Evolutionary conservation across 148 eudicot genomes (phyloP).

Genomic region (Rhododendron griersonianum): DNA sequence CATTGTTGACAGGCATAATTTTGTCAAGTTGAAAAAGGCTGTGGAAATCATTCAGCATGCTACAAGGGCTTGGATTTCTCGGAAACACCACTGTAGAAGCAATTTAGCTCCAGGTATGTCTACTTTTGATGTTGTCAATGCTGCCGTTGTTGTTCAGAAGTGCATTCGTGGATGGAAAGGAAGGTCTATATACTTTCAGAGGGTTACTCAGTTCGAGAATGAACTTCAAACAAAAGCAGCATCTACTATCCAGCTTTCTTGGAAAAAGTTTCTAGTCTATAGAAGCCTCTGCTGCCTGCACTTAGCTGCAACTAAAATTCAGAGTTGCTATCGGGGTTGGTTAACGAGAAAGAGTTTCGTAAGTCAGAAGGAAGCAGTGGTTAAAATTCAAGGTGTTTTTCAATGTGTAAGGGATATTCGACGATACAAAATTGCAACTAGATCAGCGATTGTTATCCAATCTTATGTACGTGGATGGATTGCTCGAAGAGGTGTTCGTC

Average conservation of each 20-base stretch:
- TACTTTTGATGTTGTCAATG: conserved; percentile 18
- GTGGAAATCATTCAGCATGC: conserved; percentile 48
- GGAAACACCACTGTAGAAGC: conserved; percentile 20
- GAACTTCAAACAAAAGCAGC: conserved; percentile 31
- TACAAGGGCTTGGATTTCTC: conserved; percentile 40
- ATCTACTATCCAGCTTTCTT: conserved; percentile 36
- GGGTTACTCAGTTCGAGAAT: conserved; percentile 12
- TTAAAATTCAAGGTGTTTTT: conserved; percentile 50
- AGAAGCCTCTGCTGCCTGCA: conserved; percentile 27
- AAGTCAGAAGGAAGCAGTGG: conserved; percentile 43
- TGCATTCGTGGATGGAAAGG: conserved; percentile 23
- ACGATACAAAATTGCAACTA: conserved; percentile 30
- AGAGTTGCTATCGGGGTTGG: conserved; percentile 54
- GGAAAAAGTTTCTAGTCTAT: conserved; percentile 26
- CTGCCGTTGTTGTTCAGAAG: conserved; percentile 27
- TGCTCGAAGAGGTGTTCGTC: conserved; percentile 39
- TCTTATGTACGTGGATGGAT: conserved; percentile 66
- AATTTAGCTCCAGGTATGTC: conserved; percentile 11
- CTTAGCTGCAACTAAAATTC: conserved; percentile 63
- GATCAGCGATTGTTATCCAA: conserved; percentile 58
- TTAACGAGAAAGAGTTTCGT: conserved; percentile 30
- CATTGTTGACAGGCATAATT: conserved; percentile 52
- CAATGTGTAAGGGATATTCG: conserved; percentile 33
- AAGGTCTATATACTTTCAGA: conserved; percentile 14
- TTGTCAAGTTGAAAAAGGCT: conserved; percentile 47